These are phyloP conservation scores for Gremmenia infestans DNA, from an alignment of 2,329 filamentous ascomycete genomes.

Conservation along the genomic window DNA sequence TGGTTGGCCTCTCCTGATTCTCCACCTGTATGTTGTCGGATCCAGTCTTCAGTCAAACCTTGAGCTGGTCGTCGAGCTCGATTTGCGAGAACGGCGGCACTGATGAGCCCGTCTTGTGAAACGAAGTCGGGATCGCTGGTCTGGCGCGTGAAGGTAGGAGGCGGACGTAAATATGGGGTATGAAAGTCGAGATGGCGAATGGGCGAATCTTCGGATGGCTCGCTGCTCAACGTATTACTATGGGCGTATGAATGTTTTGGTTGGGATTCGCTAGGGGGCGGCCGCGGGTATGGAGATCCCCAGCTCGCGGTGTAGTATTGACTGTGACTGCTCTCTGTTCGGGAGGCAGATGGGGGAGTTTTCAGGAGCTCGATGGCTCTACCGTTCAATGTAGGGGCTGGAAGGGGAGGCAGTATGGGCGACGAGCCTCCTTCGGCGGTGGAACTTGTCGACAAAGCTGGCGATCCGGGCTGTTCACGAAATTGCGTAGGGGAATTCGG, in stretches of 20 bases:
- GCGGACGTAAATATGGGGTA: constrained; percentile 57
- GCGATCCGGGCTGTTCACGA: constrained; percentile 41
- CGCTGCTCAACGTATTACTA: constrained; percentile 51
- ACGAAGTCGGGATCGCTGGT: constrained; percentile 34
- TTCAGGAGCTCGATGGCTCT: constrained; percentile 50
- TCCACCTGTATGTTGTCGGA: constrained; percentile 73
- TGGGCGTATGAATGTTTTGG: constrained; percentile 29
- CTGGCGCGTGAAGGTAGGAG: constrained; percentile 38
- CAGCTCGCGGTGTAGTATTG: constrained; percentile 70
- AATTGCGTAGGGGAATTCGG: constrained; percentile 7
- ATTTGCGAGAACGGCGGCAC: constrained; percentile 58
- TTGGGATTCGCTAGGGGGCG: constrained; percentile 50
- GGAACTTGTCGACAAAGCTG: constrained; percentile 56
- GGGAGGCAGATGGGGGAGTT: constrained; percentile 39
- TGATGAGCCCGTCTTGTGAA: constrained; percentile 31
- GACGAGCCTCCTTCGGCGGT: constrained; percentile 56
- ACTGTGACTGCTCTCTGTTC: constrained; percentile 35
- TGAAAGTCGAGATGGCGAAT: constrained; percentile 57
- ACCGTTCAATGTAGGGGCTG: constrained; percentile 52
- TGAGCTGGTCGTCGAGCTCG: constrained; percentile 53
- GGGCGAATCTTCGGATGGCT: constrained; percentile 54
- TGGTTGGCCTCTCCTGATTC: constrained; percentile 66
- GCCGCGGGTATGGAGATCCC: constrained; percentile 82
- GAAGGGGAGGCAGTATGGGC: constrained; percentile 54
- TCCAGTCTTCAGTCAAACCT: constrained; percentile 78